Evolutionary conservation across 2,329 filamentous ascomycete species (phyloP).

Genomic region (Zymoseptoria passerinii): DNA sequence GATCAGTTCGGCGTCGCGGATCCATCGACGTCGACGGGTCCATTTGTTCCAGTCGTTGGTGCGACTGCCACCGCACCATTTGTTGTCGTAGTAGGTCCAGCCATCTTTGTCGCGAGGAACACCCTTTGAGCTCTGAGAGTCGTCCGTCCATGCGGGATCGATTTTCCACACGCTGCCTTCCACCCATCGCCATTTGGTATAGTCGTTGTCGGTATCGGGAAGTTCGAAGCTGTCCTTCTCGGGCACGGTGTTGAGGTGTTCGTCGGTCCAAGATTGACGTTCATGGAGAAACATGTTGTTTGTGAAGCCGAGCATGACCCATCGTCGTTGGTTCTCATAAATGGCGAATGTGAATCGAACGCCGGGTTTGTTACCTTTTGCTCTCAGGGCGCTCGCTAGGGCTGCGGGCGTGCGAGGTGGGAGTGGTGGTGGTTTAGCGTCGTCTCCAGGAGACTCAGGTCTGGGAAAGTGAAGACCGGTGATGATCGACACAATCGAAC

Average conservation of each 20-base stretch:
- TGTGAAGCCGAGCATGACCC: constrained; percentile 94
- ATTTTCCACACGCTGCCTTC: constrained; percentile 78
- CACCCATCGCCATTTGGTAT: constrained; percentile 70
- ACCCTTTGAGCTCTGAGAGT: constrained; percentile 22
- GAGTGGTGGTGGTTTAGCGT: constrained; percentile 22
- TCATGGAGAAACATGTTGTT: constrained; percentile 86
- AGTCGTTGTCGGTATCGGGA: constrained; percentile 57
- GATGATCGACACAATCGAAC: constrained; percentile 59
- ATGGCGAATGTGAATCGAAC: constrained; percentile 95
- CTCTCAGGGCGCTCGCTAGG: constrained; percentile 31
- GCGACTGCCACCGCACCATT: constrained; percentile 86
- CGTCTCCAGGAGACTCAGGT: constrained; percentile 25
- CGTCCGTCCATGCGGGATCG: constrained; percentile 58
- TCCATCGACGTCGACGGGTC: constrained; percentile 91
- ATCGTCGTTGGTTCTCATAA: constrained; percentile 92
- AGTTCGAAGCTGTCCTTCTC: constrained; percentile 64
- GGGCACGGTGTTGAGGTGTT: constrained; percentile 76
- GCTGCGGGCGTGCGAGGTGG: constrained; percentile 13
- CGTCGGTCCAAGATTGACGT: constrained; percentile 85
- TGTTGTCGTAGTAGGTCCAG: constrained; percentile 98
- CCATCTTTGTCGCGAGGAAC: constrained; percentile 53
- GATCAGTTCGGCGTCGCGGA: constrained; percentile 88
- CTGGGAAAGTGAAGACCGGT: constrained; percentile 71
- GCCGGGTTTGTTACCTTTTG: constrained; percentile 49
- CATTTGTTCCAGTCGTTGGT: constrained; percentile 93